Percentiles rank a stretch among this genome's conserved stretches.
Evolutionary conservation across 1,139 yeast genomes (phyloP).

Genomic region (Suhomyces choctaworum): DNA sequence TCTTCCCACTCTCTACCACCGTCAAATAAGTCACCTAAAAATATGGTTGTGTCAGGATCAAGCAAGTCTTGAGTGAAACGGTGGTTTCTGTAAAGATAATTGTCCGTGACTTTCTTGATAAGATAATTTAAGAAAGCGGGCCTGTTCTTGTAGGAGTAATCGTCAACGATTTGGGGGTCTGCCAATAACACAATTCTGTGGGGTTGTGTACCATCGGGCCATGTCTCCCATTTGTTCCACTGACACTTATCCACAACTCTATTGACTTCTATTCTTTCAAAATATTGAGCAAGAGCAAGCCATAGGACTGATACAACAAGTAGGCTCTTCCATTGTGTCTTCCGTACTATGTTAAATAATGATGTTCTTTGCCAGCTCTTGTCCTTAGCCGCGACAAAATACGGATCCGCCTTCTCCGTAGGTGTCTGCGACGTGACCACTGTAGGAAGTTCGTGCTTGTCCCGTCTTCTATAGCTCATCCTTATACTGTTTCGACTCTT

Average conservation of each 20-base stretch:
- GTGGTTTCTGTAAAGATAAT: constrained; percentile 79
- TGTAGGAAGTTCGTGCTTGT: constrained; percentile 9
- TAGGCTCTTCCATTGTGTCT: constrained; percentile 3
- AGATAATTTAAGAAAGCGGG: constrained; percentile 47
- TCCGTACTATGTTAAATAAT: not conserved
- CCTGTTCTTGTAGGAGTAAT: constrained; percentile 64
- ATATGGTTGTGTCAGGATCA: constrained; percentile 74
- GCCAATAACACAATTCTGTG: constrained; percentile 75
- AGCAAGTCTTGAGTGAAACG: constrained; percentile 55
- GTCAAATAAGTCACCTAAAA: constrained; percentile 89
- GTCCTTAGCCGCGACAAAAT: not conserved
- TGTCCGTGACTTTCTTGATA: constrained; percentile 59
- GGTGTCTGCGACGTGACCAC: not conserved
- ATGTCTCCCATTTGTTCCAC: constrained; percentile 67
- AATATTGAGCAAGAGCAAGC: constrained; percentile 54
- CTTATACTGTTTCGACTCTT: too few relatives aligned
- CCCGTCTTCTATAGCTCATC: constrained; percentile 17
- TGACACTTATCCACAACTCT: constrained; percentile 50
- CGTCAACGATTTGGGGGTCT: constrained; percentile 91
- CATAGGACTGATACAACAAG: constrained; percentile 7
- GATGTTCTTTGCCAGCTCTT: not conserved
- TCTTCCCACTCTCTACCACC: constrained; percentile 89
- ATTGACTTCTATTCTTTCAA: constrained; percentile 60
- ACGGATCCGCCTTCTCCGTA: not conserved
- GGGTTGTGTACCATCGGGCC: constrained; percentile 44